Percentiles rank a stretch among this genome's conserved stretches.
phyloP scores from a whole-genome alignment of 208 protist species.

The Leishmania amazonensis region DNA sequence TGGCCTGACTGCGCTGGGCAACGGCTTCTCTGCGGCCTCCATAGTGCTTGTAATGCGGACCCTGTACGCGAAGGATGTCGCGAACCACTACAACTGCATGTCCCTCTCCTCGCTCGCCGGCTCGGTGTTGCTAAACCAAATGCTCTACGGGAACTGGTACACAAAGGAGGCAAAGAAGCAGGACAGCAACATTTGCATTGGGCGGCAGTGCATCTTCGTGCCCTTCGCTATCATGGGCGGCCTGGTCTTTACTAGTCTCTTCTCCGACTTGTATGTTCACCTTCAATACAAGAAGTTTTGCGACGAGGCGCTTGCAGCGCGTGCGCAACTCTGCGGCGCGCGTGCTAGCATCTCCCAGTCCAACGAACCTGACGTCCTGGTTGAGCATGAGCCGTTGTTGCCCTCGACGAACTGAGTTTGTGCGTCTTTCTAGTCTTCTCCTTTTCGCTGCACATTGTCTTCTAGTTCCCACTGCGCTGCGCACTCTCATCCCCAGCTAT shows the following conservation, averaged over 20 bases:
- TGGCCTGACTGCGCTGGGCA: constrained; percentile 60
- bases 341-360: background rate
- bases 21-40: constrained; percentile 66
- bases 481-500: background rate
- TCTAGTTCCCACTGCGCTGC: background rate
- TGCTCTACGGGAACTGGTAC: constrained; percentile 80
- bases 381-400: constrained; percentile 9
- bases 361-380: background rate
- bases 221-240: constrained; percentile 63
- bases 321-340: constrained; percentile 1
- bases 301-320: constrained; percentile 28
- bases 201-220: constrained; percentile 60
- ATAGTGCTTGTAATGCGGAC: constrained; percentile 79
- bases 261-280: constrained; percentile 59
- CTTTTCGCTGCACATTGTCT: background rate
- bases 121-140: constrained; percentile 70
- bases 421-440: background rate
- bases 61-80: constrained; percentile 75
- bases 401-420: background rate
- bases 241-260: constrained; percentile 38
- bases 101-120: constrained; percentile 48
- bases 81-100: constrained; percentile 80
- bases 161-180: constrained; percentile 59
- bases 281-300: constrained; percentile 51
- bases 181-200: constrained; percentile 51